Conservation (phyloP, 345 rosid genomes). For the Citrus australasica region DNA sequence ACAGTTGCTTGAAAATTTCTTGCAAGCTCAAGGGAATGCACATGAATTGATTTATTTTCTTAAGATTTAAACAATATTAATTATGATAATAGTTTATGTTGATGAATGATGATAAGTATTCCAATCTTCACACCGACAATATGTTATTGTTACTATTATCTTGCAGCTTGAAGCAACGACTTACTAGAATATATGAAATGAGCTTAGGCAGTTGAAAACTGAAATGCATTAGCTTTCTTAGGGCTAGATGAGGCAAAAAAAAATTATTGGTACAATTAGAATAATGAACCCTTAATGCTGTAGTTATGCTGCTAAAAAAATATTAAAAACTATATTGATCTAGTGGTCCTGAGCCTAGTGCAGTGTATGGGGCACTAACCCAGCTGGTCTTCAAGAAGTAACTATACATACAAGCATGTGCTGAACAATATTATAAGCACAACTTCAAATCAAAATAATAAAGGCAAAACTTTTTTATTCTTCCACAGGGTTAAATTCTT, state of each 20-base stretch:
- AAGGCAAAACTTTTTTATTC: background rate
- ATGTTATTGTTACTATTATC: background rate
- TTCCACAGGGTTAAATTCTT: background rate
- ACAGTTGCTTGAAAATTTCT: background rate
- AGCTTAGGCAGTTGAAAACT: conserved; percentile 1
- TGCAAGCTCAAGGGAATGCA: background rate
- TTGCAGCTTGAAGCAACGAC: conserved; percentile 11
- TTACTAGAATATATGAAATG: background rate
- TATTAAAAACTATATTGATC: background rate
- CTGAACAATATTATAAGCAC: background rate
- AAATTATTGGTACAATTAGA: background rate
- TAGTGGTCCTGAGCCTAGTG: background rate
- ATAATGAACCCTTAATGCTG: background rate
- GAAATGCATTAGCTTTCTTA: background rate
- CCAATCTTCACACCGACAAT: background rate
- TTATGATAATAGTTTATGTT: background rate
- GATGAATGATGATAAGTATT: background rate
- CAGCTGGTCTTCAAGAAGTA: background rate
- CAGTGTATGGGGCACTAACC: background rate
- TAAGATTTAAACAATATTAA: background rate
- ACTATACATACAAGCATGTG: conserved; percentile 8
- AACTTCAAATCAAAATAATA: background rate
- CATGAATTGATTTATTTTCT: background rate
- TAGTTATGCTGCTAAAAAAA: background rate
- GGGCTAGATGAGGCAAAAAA: background rate